A percentile compares a stretch with the other conserved stretches of the same genome.
Evolutionary conservation across 2,329 filamentous ascomycete genomes (phyloP).

Genomic region (Chrysoporthe austroafricana): DNA sequence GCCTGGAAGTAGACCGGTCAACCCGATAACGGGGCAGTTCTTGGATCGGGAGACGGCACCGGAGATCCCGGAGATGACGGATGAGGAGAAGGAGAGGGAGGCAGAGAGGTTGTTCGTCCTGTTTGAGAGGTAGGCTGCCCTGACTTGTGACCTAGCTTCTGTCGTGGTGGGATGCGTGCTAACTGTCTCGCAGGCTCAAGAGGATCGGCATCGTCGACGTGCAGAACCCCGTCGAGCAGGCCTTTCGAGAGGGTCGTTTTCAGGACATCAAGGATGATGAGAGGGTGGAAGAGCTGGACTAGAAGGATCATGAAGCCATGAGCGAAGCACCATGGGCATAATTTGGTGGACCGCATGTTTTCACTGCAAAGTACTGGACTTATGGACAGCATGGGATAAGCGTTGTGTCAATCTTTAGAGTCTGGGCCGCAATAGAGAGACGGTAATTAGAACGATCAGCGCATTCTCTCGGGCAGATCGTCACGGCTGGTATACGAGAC

Average conservation of each 20-base stretch:
- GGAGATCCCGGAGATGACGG: constrained; percentile 74
- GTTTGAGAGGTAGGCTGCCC: constrained; percentile 74
- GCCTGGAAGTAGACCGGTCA: constrained; percentile 56
- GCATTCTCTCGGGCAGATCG: no score
- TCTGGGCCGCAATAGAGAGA: not conserved
- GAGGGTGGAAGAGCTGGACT: constrained; percentile 48
- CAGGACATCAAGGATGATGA: constrained; percentile 69
- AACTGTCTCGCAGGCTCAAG: constrained; percentile 55
- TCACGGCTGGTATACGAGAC: not conserved
- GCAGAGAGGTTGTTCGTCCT: constrained; percentile 88
- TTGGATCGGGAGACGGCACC: constrained; percentile 67
- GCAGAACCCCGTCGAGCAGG: constrained; percentile 76
- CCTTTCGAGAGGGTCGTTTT: constrained; percentile 70
- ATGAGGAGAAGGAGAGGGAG: constrained; percentile 90
- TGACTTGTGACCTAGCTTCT: not conserved
- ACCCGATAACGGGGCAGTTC: constrained; percentile 87
- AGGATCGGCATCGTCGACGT: constrained; percentile 77
- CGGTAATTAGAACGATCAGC: not conserved
- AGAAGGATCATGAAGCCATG: constrained; percentile 18
- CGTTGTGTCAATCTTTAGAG: not conserved
- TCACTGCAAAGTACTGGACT: not conserved
- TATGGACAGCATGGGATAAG: constrained; percentile 4
- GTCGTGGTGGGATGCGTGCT: constrained; percentile 19
- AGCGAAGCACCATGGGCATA: not conserved
- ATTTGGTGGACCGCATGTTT: not conserved